A percentile compares a stretch with the other conserved stretches of the same genome.
These are phyloP conservation scores for Physcomitrellopsis africana DNA, from an alignment of 225 moss, liverwort and hornwort genomes.

Conservation along the genomic window DNA sequence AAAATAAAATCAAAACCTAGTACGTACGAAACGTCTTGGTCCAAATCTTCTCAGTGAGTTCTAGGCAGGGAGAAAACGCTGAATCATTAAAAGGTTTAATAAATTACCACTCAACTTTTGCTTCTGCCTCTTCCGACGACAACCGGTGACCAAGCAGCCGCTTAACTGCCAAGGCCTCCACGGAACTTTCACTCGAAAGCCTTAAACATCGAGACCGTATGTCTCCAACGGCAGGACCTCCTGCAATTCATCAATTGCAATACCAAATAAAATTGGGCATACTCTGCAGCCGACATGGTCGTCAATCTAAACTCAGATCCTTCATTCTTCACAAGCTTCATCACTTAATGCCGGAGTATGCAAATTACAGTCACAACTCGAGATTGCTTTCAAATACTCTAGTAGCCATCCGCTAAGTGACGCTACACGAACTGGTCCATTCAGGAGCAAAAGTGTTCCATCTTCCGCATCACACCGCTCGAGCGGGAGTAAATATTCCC, in stretches of 20 bases:
- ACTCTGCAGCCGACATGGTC: neutral
- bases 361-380: neutral
- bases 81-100: neutral
- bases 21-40: neutral
- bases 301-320: neutral
- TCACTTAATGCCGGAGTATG: neutral
- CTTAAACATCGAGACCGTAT: conserved; percentile 97
- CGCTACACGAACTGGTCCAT: neutral
- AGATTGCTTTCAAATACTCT: neutral
- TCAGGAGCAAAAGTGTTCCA: neutral
- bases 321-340: neutral
- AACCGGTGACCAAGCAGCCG: conserved; percentile 86
- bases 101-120: conserved; percentile 91
- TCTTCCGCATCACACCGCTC: conserved; percentile 12
- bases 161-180: conserved; percentile 97
- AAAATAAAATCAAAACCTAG: neutral
- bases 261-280: neutral
- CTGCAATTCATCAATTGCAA: conserved; percentile 43
- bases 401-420: neutral
- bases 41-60: neutral
- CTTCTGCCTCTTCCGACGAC: conserved; percentile 70
- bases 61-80: neutral
- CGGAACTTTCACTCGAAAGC: conserved; percentile 86
- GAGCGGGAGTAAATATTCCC: neutral
- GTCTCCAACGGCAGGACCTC: conserved; percentile 98